Conservation (phyloP, 225 moss, liverwort and hornwort species). For the Marchantia polymorpha region DNA sequence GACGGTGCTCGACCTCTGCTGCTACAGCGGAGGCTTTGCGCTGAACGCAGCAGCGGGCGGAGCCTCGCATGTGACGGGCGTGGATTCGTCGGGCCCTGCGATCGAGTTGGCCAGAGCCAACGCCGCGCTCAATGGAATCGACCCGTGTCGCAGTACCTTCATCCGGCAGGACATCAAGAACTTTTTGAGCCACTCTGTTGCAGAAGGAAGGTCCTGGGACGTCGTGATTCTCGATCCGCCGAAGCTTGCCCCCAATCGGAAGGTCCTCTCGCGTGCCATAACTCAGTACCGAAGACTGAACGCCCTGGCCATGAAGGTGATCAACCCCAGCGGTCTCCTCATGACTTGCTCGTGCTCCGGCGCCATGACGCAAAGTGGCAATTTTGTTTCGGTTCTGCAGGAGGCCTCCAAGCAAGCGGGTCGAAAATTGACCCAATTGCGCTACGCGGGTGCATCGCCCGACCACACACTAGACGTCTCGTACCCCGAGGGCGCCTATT, state of each 20-base stretch:
- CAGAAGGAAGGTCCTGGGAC: slow-evolving; percentile 63
- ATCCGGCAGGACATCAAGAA: slow-evolving; percentile 70
- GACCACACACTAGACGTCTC: slow-evolving; percentile 81
- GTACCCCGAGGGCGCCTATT: slow-evolving; percentile 73
- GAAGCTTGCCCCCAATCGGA: slow-evolving; percentile 82
- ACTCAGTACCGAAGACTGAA: slow-evolving; percentile 64
- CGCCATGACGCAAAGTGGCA: slow-evolving; percentile 91
- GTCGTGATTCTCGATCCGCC: slow-evolving; percentile 86
- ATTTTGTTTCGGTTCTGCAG: slow-evolving; percentile 65
- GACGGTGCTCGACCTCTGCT: slow-evolving; percentile 81
- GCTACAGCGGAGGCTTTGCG: slow-evolving; percentile 92
- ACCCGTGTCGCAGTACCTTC: slow-evolving; percentile 50
- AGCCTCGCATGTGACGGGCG: slow-evolving; percentile 73
- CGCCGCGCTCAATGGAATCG: slow-evolving; percentile 58
- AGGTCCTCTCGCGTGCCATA: slow-evolving; percentile 70
- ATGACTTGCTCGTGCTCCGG: slow-evolving; percentile 99
- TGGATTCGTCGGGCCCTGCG: slow-evolving; percentile 75
- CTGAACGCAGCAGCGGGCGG: slow-evolving; percentile 86
- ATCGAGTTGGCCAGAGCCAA: slow-evolving; percentile 73
- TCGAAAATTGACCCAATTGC: slow-evolving; percentile 66
- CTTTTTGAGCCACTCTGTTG: slow-evolving; percentile 62
- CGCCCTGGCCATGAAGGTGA: slow-evolving; percentile 68
- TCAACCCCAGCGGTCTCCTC: slow-evolving; percentile 64
- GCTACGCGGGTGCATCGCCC: slow-evolving; percentile 72
- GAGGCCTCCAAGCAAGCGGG: slow-evolving; percentile 64